A percentile compares a stretch with the other conserved stretches of the same genome.
These are phyloP conservation scores for Solanum chmielewskii DNA, from an alignment of 257 asterid species.

Conservation along the genomic window DNA sequence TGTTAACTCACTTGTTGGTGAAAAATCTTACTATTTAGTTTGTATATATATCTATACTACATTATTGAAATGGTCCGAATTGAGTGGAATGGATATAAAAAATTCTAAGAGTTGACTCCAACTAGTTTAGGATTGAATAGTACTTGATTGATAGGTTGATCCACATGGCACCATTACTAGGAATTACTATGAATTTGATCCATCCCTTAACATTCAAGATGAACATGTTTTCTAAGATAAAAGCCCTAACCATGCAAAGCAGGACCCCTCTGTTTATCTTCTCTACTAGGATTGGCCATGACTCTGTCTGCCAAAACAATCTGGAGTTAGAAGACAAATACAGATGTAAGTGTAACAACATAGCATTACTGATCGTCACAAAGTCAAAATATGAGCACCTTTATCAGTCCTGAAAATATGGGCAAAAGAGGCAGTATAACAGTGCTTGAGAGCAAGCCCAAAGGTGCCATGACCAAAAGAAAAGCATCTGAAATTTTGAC, in stretches of 20 bases:
- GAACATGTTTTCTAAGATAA: neutral
- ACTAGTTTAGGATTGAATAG: neutral
- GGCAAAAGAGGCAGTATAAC: constrained; percentile 34
- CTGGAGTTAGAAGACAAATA: neutral
- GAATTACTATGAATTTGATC: neutral
- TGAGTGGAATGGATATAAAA: neutral
- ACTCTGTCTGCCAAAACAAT: constrained; percentile 16
- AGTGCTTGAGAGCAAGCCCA: constrained; percentile 35
- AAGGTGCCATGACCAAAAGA: constrained; percentile 41
- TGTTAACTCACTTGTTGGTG: neutral
- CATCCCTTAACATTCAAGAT: neutral
- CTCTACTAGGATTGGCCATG: constrained; percentile 23
- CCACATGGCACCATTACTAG: neutral
- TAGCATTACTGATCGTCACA: neutral
- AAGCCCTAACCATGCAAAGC: constrained; percentile 27
- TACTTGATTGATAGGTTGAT: neutral
- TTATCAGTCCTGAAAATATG: constrained; percentile 24
- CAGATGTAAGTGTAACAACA: neutral
- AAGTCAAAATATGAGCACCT: constrained; percentile 11
- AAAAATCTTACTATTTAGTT: neutral
- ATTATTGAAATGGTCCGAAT: neutral
- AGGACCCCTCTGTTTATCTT: constrained; percentile 18
- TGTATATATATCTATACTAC: neutral
- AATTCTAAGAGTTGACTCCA: neutral
- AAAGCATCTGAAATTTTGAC: constrained; percentile 21